These are phyloP conservation scores for Diaporthe sp. DNA, from an alignment of 2,329 filamentous ascomycete genomes.

Conservation along the genomic window DNA sequence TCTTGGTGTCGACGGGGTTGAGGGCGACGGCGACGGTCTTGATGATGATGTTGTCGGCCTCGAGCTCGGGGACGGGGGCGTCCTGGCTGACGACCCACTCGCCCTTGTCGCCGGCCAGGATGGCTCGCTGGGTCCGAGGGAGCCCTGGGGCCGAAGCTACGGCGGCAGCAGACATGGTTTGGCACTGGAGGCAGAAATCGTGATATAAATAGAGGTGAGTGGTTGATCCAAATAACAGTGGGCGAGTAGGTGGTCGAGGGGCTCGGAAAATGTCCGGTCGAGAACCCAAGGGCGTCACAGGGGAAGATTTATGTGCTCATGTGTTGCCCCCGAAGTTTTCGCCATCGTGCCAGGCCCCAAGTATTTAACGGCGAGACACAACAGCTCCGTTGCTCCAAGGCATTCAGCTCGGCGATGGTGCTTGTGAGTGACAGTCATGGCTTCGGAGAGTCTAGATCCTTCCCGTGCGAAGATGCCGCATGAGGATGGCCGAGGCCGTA, in stretches of 20 bases:
- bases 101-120: conserved; percentile 16
- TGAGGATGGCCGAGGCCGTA: background rate
- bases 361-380: conserved; percentile 2
- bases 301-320: background rate
- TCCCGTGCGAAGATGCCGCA: background rate
- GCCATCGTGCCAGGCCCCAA: background rate
- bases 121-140: conserved; percentile 20
- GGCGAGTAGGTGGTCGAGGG: background rate
- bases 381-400: background rate
- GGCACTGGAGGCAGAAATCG: no score
- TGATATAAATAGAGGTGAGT: background rate
- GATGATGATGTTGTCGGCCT: conserved; percentile 20
- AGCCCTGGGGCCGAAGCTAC: conserved; percentile 12
- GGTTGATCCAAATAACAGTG: no score
- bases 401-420: background rate
- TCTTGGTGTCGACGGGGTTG: conserved; percentile 51
- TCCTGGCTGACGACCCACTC: background rate
- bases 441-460: background rate
- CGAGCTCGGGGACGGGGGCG: conserved; percentile 4
- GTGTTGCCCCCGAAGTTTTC: background rate
- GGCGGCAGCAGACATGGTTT: conserved; percentile 6
- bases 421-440: conserved; percentile 2
- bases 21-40: conserved; percentile 46
- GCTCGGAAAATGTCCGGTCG: background rate
- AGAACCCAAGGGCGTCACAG: background rate